Evolutionary conservation across 2,329 filamentous ascomycete species (phyloP).

Genomic region (Alternaria ventricosa): DNA sequence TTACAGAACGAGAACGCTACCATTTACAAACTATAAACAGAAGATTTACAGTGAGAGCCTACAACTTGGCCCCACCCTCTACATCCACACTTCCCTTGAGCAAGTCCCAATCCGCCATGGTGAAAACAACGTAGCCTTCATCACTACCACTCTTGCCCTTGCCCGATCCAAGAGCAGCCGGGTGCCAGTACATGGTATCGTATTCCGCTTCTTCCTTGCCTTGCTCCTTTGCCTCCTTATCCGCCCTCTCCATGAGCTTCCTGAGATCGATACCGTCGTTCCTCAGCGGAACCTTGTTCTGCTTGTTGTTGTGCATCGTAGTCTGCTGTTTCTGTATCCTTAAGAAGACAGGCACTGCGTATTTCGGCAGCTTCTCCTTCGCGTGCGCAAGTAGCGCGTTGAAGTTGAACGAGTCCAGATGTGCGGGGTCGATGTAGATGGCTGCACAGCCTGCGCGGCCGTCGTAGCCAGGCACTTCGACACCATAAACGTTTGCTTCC

Average conservation of each 20-base stretch:
- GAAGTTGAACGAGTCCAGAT: slow-evolving; percentile 58
- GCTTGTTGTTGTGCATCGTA: slow-evolving; percentile 78
- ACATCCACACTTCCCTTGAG: slow-evolving; percentile 49
- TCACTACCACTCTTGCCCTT: slow-evolving; percentile 48
- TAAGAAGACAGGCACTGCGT: slow-evolving; percentile 78
- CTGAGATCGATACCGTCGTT: slow-evolving; percentile 69
- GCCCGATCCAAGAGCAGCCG: slow-evolving; percentile 42
- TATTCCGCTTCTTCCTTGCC: slow-evolving; percentile 41
- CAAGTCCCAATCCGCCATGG: slow-evolving; percentile 63
- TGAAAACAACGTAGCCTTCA: slow-evolving; percentile 64
- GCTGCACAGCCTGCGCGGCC: slow-evolving; percentile 64
- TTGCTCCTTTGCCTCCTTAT: slow-evolving; percentile 46
- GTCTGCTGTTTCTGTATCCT: slow-evolving; percentile 65
- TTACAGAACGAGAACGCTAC: slow-evolving; percentile 5
- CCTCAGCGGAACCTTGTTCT: slow-evolving; percentile 75
- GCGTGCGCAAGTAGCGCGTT: slow-evolving; percentile 64
- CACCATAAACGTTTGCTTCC: slow-evolving; percentile 59
- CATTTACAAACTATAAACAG: not conserved
- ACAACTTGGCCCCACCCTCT: slow-evolving; percentile 23
- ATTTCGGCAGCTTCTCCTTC: slow-evolving; percentile 68
- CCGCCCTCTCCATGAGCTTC: slow-evolving; percentile 51
- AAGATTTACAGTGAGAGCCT: too few species aligned
- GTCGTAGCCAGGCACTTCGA: slow-evolving; percentile 55
- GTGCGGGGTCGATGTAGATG: slow-evolving; percentile 61
- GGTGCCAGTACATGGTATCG: slow-evolving; percentile 60